Conservation (phyloP, 768 basidiomycete species). For the Boletus speciosus region DNA sequence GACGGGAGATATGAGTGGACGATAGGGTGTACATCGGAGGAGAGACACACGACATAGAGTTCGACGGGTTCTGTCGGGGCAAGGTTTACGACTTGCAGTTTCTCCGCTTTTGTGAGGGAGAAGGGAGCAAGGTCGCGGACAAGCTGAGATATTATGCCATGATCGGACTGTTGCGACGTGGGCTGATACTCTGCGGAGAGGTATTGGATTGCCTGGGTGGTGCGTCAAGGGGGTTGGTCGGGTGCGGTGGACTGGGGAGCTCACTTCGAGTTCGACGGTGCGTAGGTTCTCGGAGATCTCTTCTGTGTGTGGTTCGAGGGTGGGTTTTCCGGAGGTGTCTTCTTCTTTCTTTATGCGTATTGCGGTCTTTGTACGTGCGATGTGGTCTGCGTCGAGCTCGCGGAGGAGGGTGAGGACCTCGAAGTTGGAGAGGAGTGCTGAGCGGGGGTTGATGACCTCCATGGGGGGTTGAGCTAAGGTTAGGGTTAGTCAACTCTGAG, state of each 20-base stretch:
- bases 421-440: conserved; percentile 83
- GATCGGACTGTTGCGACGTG: conserved; percentile 58
- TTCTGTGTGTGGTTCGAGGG: conserved; percentile 36
- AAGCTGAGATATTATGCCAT: conserved; percentile 65
- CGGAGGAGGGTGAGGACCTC: conserved; percentile 80
- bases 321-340: conserved; percentile 41
- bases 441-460: conserved; percentile 47
- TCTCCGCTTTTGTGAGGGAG: conserved; percentile 85
- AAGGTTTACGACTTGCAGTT: conserved; percentile 88
- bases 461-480: conserved; percentile 5
- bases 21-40: not conserved
- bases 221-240: not conserved
- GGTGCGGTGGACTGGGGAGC: not conserved
- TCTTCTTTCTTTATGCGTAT: conserved; percentile 77
- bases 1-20: not conserved
- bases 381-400: conserved; percentile 71
- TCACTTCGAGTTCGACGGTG: conserved; percentile 75
- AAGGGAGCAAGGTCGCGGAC: conserved; percentile 64
- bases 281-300: conserved; percentile 78
- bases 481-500: conserved; percentile 20
- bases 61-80: conserved; percentile 80
- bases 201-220: conserved; percentile 74
- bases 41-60: conserved; percentile 74
- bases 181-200: conserved; percentile 75
- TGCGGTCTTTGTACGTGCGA: conserved; percentile 65